Conservation (phyloP, 129 eudicot species). For the Centrapalus pauciflorus region DNA sequence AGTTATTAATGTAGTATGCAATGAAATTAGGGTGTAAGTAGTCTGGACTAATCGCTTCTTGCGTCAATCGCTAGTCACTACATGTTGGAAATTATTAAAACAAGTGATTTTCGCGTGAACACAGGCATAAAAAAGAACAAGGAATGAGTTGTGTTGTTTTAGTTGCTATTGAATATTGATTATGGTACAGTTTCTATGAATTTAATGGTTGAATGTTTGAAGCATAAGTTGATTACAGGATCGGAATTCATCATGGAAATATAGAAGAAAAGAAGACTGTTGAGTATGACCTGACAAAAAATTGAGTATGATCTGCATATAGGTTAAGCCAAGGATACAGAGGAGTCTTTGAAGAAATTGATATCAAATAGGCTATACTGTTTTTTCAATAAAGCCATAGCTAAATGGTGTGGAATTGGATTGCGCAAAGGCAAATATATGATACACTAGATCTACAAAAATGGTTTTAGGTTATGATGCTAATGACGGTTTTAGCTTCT, state of each 20-base stretch:
- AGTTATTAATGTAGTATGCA: background rate
- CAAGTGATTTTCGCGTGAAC: background rate
- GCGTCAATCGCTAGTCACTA: background rate
- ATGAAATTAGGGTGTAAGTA: background rate
- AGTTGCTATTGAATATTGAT: background rate
- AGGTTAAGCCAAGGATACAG: background rate
- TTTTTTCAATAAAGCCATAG: background rate
- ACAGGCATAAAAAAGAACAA: background rate
- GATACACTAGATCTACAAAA: background rate
- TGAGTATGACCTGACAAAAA: background rate
- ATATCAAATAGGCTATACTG: background rate
- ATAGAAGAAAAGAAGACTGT: background rate
- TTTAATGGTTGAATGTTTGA: background rate
- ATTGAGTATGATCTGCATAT: background rate
- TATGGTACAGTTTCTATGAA: background rate
- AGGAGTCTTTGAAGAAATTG: background rate
- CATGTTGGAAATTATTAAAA: background rate
- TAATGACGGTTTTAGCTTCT: background rate
- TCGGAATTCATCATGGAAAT: background rate
- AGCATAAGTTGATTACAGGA: background rate
- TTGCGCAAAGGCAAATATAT: background rate
- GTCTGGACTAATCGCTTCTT: too few species aligned
- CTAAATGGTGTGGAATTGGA: background rate
- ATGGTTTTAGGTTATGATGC: background rate
- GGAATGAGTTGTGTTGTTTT: background rate